Base-by-base conservation (phyloP, 768 basidiomycete species). In the Pisolithus orientalis region DNA sequence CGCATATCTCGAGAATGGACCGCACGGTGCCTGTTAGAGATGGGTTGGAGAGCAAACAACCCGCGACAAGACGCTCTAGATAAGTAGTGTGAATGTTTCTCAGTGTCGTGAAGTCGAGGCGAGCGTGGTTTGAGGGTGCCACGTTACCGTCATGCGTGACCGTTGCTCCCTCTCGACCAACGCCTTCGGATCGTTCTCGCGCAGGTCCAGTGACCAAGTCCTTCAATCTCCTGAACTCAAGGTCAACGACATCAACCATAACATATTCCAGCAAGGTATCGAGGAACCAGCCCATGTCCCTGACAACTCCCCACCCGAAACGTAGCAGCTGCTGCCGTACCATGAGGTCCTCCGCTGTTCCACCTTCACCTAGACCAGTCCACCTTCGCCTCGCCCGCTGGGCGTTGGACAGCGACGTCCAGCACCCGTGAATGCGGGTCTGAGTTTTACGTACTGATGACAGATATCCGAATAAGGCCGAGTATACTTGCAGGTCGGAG, bases 211-310 rank as follows among this genome's bases (percentile, higher is more conserved):
- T 64, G 40, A 92, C 69, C 28, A 82, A 67, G 37, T 75, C 79
- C 63, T 85, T 87, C 58, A 95, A 69, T 57, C 79, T 76, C 51
- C 79, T 70, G 62, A 88, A 93, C 63, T 95, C 92, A 14, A 83
- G 79, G 54, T 94, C 92, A 32, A 94, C 77, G 8, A 95, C 92
- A 56, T 95, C 93, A 61, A 80, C 87, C 89, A 91, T 90, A 54
- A 91, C 80, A 65, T 96, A 94, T 9, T 83, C 83, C 50, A 90
- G 70, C 2, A 96, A 62, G 27, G 83, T 84, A 64, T 94, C 91
- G 52, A 95, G 72, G 63, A 94, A 94, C 90, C 91, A 94, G 39
- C 83, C 80, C 92, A 94, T 93, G 61, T 87, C 83, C 61, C 90
- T 72, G 7, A 93, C 85, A 29, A 87, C 79, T 1, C 90, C 90